These are phyloP conservation scores for Crithidia acanthocephali DNA, from an alignment of 208 protist species.

Conservation along the genomic window DNA sequence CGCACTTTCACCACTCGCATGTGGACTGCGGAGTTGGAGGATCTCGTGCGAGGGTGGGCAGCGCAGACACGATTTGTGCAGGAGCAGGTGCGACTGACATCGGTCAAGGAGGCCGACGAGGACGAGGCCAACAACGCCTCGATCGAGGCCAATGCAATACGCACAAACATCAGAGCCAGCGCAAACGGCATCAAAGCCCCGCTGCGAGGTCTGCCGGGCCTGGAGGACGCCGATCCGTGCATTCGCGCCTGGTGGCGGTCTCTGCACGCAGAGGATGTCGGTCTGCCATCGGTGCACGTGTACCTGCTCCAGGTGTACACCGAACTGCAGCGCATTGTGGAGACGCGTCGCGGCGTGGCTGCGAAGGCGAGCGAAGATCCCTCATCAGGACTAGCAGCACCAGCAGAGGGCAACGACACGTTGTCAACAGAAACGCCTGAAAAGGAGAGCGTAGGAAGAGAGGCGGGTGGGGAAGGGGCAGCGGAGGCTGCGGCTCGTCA, in stretches of 20 bases:
- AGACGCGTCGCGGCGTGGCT: not conserved
- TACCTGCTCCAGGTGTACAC: constrained; percentile 25
- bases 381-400: not conserved
- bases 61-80: constrained; percentile 21
- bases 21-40: constrained; percentile 15
- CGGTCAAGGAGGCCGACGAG: not conserved
- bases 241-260: constrained; percentile 32
- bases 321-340: constrained; percentile 18
- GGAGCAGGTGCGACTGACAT: not conserved
- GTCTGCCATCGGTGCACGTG: constrained; percentile 17
- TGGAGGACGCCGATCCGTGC: constrained; percentile 7
- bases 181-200: not conserved
- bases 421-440: too few species aligned
- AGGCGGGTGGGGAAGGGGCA: too few species aligned
- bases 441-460: not conserved
- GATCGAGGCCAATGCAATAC: not conserved
- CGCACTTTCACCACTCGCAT: not conserved
- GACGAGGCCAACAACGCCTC: not conserved
- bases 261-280: constrained; percentile 19
- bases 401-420: too few species aligned
- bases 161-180: too few species aligned
- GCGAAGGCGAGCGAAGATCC: not conserved
- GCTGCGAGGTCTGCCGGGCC: not conserved
- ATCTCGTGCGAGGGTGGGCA: constrained; percentile 11
- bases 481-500: too few species aligned